Base-by-base conservation (phyloP, 2,329 filamentous ascomycete species). In the Sclerotiophoma versabilis region DNA sequence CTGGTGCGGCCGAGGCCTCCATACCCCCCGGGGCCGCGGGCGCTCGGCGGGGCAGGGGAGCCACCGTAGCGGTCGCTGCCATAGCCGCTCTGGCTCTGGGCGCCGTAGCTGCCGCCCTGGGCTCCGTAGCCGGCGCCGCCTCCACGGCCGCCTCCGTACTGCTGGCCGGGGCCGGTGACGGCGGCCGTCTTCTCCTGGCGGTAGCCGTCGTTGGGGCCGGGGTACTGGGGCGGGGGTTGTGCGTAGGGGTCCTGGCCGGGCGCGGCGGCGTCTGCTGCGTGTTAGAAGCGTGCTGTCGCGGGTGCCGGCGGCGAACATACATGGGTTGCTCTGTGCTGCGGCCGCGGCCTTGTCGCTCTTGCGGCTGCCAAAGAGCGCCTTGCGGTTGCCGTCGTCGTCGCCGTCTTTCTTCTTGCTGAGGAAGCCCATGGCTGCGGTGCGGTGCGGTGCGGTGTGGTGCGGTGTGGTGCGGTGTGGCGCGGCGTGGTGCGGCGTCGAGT, bases 301-400 rank as follows among this genome's bases (percentile, higher is more conserved):
- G 29, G n/a, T n/a, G n/a, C n/a, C 47, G 14, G 8, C 17, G 17
- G 5, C n/a, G 23, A 38, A 38, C 47, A 4, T 56, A 56, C 53
- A 56, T 38, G 53, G 53, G 42, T 56, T 56, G 47, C 53, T 56
- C 34, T 46, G 41, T 19, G 53, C 22, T 11, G 52, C 22, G 3
- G 39, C 19, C 20, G 48, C 38, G 7, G 47, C 47, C 70, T 84
- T 84, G 62, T 70, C 68, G 49, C 49, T 47, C 57, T 77, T 85
- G 59, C 81, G 77, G 60, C 77, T 77, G 60, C 84, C 83, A 64
- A 87, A 87, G 26, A 87, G 81, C n/a, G 83, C 82, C 51, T 76
- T 77, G 71, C 84, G 82, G 70, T 78, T 80, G 54, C 83, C 77
- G 41, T 82, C 80, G 59, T 83, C 83, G 38, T 82, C 80, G 59